Base-by-base conservation (phyloP, 2,329 filamentous ascomycete genomes). In the Aspergillus amoenus region DNA sequence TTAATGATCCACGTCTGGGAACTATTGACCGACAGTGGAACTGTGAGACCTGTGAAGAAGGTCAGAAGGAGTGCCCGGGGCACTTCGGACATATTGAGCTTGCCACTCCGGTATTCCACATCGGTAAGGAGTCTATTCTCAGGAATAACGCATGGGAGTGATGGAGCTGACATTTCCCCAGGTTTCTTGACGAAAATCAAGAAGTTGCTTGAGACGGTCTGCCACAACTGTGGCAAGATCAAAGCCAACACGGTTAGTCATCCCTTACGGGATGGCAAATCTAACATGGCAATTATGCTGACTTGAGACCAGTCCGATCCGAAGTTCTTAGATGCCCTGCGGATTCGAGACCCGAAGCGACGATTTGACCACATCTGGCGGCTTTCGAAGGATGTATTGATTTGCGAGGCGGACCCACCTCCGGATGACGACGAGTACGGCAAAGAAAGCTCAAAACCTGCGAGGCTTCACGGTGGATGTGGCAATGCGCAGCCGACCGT, bases 101-200 rank as follows among this genome's bases (percentile, higher is more conserved):
- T 66, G 93, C 94, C 42, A 93, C 91, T 73, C 94, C 95, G 55
- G 94, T 99, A 68, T 99, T 90, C 76, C 94, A 99, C 69, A 84
- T 88, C 68, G 85, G 85, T 87, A 75, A 56, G 73, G 21, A 34
- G 48, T 39, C 53, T 51, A 43, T 52, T 12, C 17, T n/a, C 30
- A 52, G 9, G 49, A 22, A 12, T 11, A 22, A 22, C 12, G n/a
- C 18, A 18, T 49, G 18, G 34, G 17, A 15, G 34, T 44, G n/a
- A n/a, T 30, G 52, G 59, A 66, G 52, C 73, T 76, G 61, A 74
- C 64, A n/a, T 18, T 55, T 46, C 41, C 68, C 79, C 82, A 81
- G 94, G 94, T 70, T 99, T 97, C 78, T 89, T 99, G 80, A 95
- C 91, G 76, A 97, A 97, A 82, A 93, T 96, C 79, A 99, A 99